A percentile compares a stretch with the other conserved stretches of the same genome.
These are phyloP conservation scores for Lunularia cruciata DNA, from an alignment of 225 moss, liverwort and hornwort genomes.

Conservation along the genomic window DNA sequence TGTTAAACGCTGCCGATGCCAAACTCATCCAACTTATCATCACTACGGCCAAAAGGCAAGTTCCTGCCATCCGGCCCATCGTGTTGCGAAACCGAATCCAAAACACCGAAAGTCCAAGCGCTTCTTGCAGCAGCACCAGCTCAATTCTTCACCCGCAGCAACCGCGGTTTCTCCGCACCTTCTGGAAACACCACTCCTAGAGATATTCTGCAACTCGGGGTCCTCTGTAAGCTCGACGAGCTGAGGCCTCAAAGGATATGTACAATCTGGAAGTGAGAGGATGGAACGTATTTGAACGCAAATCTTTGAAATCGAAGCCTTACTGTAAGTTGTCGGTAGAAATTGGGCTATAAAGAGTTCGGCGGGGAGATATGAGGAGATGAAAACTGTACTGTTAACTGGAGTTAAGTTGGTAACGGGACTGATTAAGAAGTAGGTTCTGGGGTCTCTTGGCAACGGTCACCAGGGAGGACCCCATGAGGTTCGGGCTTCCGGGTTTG, in stretches of 20 bases:
- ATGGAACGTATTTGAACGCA: no score
- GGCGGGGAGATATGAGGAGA: neutral
- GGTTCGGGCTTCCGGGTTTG: neutral
- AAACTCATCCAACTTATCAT: constrained; percentile 12
- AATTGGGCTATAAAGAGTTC: no score
- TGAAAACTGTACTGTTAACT: neutral
- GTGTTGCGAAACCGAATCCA: neutral
- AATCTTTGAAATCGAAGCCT: no score
- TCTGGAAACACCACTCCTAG: no score
- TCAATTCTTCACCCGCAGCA: neutral
- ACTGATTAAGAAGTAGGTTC: neutral
- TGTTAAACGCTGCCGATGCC: constrained; percentile 27
- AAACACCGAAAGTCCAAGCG: neutral
- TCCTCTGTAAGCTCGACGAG: no score
- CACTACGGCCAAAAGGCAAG: neutral
- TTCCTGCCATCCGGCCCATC: constrained; percentile 17
- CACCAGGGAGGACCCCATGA: neutral
- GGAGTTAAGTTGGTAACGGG: neutral
- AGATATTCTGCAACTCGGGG: no score
- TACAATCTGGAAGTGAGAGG: neutral
- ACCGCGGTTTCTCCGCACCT: neutral
- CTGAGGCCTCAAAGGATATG: no score
- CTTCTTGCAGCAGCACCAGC: neutral
- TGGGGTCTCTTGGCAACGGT: constrained; percentile 25
- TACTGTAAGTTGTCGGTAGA: no score